phyloP scores from a whole-genome alignment of 2,329 filamentous ascomycete genomes.

The Claviceps sp. region DNA sequence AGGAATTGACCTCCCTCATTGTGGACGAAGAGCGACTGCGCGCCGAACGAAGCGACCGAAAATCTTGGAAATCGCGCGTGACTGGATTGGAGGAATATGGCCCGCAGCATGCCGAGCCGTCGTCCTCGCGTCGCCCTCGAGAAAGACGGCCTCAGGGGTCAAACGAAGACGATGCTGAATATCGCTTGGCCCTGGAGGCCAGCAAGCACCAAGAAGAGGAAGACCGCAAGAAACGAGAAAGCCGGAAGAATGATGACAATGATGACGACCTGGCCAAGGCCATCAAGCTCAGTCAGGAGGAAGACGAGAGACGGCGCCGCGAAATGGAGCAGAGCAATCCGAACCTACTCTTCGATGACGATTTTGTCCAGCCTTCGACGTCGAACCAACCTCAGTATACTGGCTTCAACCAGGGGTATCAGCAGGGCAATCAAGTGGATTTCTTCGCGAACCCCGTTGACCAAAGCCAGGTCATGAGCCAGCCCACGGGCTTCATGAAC shows the following conservation, averaged over 20 bases:
- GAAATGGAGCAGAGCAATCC: constrained; percentile 82
- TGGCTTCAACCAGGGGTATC: constrained; percentile 92
- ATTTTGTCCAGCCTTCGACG: constrained; percentile 35
- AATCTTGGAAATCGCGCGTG: constrained; percentile 93
- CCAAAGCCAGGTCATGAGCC: constrained; percentile 55
- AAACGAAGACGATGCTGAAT: constrained; percentile 83
- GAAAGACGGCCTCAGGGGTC: constrained; percentile 33
- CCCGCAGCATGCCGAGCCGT: constrained; percentile 28
- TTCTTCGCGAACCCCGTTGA: constrained; percentile 95
- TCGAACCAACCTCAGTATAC: constrained; percentile 58
- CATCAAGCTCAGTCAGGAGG: constrained; percentile 85
- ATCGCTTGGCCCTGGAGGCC: constrained; percentile 79
- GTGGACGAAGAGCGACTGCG: constrained; percentile 87
- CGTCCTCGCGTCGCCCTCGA: constrained; percentile 30
- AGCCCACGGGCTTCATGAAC: constrained; percentile 60
- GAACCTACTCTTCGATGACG: constrained; percentile 78
- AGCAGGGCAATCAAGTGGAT: constrained; percentile 91
- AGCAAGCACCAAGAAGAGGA: constrained; percentile 94
- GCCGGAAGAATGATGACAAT: constrained; percentile 37
- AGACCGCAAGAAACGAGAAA: constrained; percentile 60
- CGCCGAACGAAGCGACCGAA: constrained; percentile 79
- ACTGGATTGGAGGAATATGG: constrained; percentile 78
- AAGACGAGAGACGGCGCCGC: constrained; percentile 77
- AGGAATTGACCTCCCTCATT: constrained; percentile 85
- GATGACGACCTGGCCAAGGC: constrained; percentile 92